phyloP scores from a whole-genome alignment of 2,329 filamentous ascomycete genomes.

The Annulohypoxylon truncatum region DNA sequence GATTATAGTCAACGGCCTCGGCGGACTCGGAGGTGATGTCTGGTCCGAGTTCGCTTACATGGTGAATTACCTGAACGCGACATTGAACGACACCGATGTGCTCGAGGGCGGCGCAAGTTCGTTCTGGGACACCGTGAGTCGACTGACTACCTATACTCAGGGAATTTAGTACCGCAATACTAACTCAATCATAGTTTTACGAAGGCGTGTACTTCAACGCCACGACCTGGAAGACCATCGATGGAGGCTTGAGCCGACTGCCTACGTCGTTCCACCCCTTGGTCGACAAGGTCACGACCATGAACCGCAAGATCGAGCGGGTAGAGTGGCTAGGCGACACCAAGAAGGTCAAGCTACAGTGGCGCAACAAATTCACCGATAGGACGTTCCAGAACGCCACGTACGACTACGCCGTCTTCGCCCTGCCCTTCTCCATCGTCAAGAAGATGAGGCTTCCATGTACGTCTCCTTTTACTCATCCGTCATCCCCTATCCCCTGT shows the following conservation, averaged over 20 bases:
- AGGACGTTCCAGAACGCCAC: slow-evolving; percentile 58
- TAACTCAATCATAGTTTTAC: slow-evolving; percentile 53
- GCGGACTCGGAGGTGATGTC: slow-evolving; percentile 64
- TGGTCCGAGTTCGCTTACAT: slow-evolving; percentile 75
- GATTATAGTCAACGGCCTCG: slow-evolving; percentile 49
- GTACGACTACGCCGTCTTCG: slow-evolving; percentile 75
- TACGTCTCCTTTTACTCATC: slow-evolving; percentile 9
- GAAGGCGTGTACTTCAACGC: slow-evolving; percentile 71
- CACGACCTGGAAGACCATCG: slow-evolving; percentile 72
- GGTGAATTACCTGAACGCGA: slow-evolving; percentile 66
- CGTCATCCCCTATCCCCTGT: slow-evolving; percentile 47
- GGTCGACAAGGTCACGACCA: slow-evolving; percentile 66
- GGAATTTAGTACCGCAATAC: neutral
- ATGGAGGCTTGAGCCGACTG: slow-evolving; percentile 66
- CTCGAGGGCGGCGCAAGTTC: slow-evolving; percentile 55
- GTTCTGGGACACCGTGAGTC: slow-evolving; percentile 59
- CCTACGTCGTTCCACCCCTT: slow-evolving; percentile 72
- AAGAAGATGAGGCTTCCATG: slow-evolving; percentile 69
- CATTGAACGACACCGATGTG: slow-evolving; percentile 66
- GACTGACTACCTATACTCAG: too few species aligned
- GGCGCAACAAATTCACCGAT: slow-evolving; percentile 59
- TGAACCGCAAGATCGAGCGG: slow-evolving; percentile 68
- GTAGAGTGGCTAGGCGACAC: slow-evolving; percentile 63
- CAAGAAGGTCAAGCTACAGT: slow-evolving; percentile 68
- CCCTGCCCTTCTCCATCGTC: slow-evolving; percentile 73